phyloP scores from a whole-genome alignment of 805 yeast species.

The Jamesozyma rosinii region DNA sequence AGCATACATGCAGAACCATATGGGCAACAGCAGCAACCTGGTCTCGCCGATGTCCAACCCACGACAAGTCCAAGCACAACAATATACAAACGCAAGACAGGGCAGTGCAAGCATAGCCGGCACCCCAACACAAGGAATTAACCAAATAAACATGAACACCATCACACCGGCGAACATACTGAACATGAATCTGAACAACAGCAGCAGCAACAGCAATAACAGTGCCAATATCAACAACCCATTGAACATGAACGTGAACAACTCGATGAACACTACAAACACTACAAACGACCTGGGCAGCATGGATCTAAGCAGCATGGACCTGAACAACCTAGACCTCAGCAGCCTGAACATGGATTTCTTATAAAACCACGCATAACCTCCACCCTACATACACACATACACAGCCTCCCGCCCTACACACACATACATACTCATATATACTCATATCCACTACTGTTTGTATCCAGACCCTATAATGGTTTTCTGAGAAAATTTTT shows the following conservation, averaged over 20 bases:
- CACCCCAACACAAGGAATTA: not conserved
- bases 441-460: too few relatives aligned
- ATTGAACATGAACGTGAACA: not conserved
- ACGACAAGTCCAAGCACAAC: not conserved
- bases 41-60: conserved; percentile 1
- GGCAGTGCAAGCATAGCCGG: not conserved
- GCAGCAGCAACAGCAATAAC: conserved; percentile 4
- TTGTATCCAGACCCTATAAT: too few relatives aligned
- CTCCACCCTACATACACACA: too few relatives aligned
- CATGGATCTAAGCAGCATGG: conserved; percentile 11
- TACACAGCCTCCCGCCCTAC: too few relatives aligned
- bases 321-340: conserved; percentile 20
- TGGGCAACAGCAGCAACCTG: not conserved
- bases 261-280: conserved; percentile 3
- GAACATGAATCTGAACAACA: conserved; percentile 4
- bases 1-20: not conserved
- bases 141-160: conserved; percentile 5
- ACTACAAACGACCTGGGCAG: conserved; percentile 8
- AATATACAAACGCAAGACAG: not conserved
- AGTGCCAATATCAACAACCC: not conserved
- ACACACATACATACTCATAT: too few relatives aligned
- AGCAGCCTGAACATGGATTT: conserved; percentile 27
- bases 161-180: conserved; percentile 1
- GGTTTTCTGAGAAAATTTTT: too few relatives aligned
- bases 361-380: too few relatives aligned